Conservation (phyloP, 2,329 filamentous ascomycete genomes). For the Aspergillus pseudoviridinutans region DNA sequence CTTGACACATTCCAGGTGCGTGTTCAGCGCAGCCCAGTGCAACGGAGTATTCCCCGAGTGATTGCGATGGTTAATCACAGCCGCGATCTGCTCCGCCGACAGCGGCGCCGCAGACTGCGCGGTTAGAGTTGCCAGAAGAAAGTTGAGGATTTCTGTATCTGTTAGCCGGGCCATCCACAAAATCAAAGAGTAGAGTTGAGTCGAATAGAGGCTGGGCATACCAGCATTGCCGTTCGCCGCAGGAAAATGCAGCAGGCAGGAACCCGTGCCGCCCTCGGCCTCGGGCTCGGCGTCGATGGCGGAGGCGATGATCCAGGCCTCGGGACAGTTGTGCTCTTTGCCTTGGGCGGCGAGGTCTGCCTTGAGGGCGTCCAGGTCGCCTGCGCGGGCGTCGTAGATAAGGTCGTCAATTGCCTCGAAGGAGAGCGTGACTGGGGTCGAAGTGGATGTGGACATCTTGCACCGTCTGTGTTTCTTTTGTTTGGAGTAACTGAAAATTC, state of each 20-base stretch:
- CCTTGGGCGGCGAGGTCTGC: slow-evolving; percentile 57
- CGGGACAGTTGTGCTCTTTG: slow-evolving; percentile 55
- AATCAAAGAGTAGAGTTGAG: background rate
- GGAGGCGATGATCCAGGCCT: slow-evolving; percentile 63
- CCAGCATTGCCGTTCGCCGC: slow-evolving; percentile 83
- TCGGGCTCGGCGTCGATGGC: slow-evolving; percentile 72
- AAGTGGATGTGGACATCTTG: slow-evolving; percentile 10
- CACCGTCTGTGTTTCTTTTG: slow-evolving; percentile 2
- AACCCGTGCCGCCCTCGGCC: slow-evolving; percentile 56
- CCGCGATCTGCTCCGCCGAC: slow-evolving; percentile 14
- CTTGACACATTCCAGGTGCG: slow-evolving; percentile 77
- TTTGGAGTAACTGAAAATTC: background rate
- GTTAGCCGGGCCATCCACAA: slow-evolving; percentile 2
- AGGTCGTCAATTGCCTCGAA: slow-evolving; percentile 88
- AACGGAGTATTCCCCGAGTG: slow-evolving; percentile 82
- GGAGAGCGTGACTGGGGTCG: slow-evolving; percentile 45
- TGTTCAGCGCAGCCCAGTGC: slow-evolving; percentile 91
- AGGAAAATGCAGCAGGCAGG: slow-evolving; percentile 73
- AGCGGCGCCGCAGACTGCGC: slow-evolving; percentile 3
- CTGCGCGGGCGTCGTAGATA: slow-evolving; percentile 77
- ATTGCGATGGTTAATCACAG: slow-evolving; percentile 57
- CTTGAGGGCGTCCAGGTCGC: slow-evolving; percentile 68
- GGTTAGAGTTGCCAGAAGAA: slow-evolving; percentile 42
- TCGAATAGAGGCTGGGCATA: slow-evolving; percentile 33
- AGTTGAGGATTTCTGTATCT: slow-evolving; percentile 44